Percentiles rank a stretch among this genome's conserved stretches.
Evolutionary conservation across 2,329 filamentous ascomycete genomes (phyloP).

Genomic region (Penicillium decumbens): DNA sequence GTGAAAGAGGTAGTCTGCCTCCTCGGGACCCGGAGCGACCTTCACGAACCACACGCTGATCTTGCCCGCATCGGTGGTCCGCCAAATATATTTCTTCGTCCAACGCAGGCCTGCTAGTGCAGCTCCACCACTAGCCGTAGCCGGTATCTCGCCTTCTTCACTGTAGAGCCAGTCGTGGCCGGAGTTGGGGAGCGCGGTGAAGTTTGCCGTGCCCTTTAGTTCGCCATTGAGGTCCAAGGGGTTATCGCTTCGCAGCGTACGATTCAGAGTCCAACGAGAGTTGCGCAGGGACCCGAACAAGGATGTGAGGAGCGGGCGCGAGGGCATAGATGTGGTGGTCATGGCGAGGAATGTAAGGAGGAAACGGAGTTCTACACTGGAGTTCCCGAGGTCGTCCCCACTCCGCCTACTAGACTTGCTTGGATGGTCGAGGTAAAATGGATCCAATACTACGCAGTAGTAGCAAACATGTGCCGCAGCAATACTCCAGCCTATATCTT

Average conservation of each 20-base stretch:
- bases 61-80: conserved; percentile 20
- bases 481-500: too few species aligned
- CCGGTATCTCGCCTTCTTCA: conserved; percentile 42
- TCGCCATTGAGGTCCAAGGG: conserved; percentile 40
- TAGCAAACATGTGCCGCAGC: too few species aligned
- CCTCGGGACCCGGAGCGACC: conserved; percentile 23
- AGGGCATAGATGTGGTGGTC: conserved; percentile 3
- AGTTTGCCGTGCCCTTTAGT: conserved; percentile 39
- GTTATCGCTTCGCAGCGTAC: conserved; percentile 40
- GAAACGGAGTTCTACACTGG: background rate
- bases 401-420: too few species aligned
- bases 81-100: conserved; percentile 46
- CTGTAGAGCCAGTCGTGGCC: conserved; percentile 38
- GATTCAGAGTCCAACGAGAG: conserved; percentile 35
- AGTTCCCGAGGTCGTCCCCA: too few species aligned
- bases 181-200: conserved; percentile 26
- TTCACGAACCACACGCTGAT: conserved; percentile 47
- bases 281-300: conserved; percentile 30
- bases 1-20: conserved; percentile 45
- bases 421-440: too few species aligned
- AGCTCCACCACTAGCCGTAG: conserved; percentile 20
- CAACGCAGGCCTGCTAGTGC: conserved; percentile 26
- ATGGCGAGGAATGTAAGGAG: background rate
- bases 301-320: conserved; percentile 17
- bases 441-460: too few species aligned